Base-by-base conservation (phyloP, 495 filamentous ascomycete species). In the Glarea lozoyensis region DNA sequence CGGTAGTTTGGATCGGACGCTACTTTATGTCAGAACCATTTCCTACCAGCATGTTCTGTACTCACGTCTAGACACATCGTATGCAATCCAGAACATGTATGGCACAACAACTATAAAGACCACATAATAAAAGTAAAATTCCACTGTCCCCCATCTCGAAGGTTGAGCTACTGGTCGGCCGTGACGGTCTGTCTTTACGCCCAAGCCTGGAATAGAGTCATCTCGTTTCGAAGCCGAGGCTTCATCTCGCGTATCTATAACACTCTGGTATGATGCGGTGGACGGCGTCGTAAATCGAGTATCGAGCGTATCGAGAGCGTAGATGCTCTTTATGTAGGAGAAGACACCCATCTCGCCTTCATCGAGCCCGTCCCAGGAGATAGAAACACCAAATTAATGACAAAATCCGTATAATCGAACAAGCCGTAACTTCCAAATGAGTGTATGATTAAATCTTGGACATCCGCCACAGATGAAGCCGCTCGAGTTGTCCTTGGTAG, bases 271-370 rank as follows among this genome's bases (percentile, higher is more conserved):
- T 17, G 84, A 76, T n/a, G 78, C 75, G 17, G 64, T 72, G 13
- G 86, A 75, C 9, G 85, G 75, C 34, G 73, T 78, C 19, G 81
- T 85, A 59, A 98, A 88, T 50, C 92, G 82, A 46, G 86, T 90
- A 70, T 98, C 92, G 60, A 98, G 78, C 21, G 88, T 93, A 54
- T 95, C 86, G 45, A 94, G 79, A 40, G 84, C 81, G 65, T 88
- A 93, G 39, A 90, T 60, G 36, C 69, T 57, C 54, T 41, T 48
- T 21, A 54, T 36, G 33, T 53, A 57, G 49, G 54, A 53, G 46
- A 53, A 46, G 25, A 50, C 7, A 25, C 43, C 38, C 54, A 57
- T 57, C 20, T 45, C 37, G 22, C 25, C n/a, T n/a, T n/a, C n/a
- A n/a, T n/a, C n/a, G n/a, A n/a, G n/a, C n/a, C n/a, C n/a, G n/a